Evolutionary conservation across 345 rosid species (phyloP), one percentile per base, ranked within the genome.

Genomic region (Brassica juncea): DNA sequence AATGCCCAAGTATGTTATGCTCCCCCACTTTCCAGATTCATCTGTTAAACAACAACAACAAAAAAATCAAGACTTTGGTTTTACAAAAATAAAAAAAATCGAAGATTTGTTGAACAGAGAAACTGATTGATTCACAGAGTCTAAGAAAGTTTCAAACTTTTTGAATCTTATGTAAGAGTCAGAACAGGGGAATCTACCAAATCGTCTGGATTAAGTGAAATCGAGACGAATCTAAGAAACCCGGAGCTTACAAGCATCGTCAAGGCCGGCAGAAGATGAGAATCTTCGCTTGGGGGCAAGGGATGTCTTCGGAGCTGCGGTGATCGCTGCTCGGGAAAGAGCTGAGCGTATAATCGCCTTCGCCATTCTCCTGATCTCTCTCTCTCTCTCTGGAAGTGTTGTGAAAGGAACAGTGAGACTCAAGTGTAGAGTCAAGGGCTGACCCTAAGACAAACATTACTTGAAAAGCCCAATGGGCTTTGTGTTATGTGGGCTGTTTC

Each of bases 21-120:
- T 92, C 92, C 90, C 92, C 99, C 99, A 94, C 30, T 94, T 94
- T 0, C 88, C 93, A 3, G 91, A 85, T 83, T 92, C 99, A 75
- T 78, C 99, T 92, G 80, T 61, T 14, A 0, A 79, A 57, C 6
- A 0, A 19, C 28, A 27, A 27, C 28, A 27, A 27, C 28, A 57
- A 1, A 25, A 19, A 63, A 58, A 23, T 58, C 27, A 10, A 47
- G n/a, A 75, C 9, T 66, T 11, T 49, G 68, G 44, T 30, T 6
- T 5, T 15, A 8, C 4, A 42, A 27, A 27, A 44, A 11, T 28
- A 31, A 31, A 31, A 31, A 31, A 8, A 16, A 35, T 5, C 30
- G 39, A 52, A 34, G 34, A 63, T 59, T 52, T 32, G 73, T 52
- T 32, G 73, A 73, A 30, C 73, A 11, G 32, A 76, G 8, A 8